phyloP scores from a whole-genome alignment of 2,329 filamentous ascomycete species.

The Alternaria triticina region DNA sequence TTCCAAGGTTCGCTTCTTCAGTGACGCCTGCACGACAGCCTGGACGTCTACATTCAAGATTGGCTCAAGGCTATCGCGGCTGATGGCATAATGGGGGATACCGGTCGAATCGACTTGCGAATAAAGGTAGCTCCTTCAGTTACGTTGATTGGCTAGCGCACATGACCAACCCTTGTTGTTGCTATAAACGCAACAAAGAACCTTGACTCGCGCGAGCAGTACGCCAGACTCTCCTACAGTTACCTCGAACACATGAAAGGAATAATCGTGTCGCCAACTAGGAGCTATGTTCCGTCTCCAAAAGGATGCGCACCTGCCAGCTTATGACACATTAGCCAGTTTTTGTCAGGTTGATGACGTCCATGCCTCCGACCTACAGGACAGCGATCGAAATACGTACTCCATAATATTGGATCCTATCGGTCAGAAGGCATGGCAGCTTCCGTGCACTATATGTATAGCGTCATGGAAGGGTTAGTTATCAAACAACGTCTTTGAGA shows the following conservation, averaged over 20 bases:
- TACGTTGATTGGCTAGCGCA: background rate
- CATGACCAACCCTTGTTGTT: background rate
- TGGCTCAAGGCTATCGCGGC: background rate
- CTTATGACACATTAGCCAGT: background rate
- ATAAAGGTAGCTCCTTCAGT: background rate
- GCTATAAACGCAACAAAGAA: constrained; percentile 2
- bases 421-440: background rate
- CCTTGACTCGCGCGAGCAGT: background rate
- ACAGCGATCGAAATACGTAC: background rate
- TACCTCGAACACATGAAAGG: background rate
- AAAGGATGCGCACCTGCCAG: background rate
- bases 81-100: background rate
- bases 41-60: background rate
- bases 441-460: background rate
- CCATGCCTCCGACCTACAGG: background rate
- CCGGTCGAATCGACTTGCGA: background rate
- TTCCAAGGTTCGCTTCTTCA: background rate
- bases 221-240: background rate
- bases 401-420: background rate
- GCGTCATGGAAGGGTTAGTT: background rate
- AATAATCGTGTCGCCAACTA: background rate
- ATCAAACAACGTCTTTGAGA: background rate
- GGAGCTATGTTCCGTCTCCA: background rate
- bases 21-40: background rate
- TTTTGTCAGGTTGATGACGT: background rate